Evolutionary conservation across 495 filamentous ascomycete species (phyloP), one percentile per base, ranked within the genome.

Genomic region (Penicillium lagena): DNA sequence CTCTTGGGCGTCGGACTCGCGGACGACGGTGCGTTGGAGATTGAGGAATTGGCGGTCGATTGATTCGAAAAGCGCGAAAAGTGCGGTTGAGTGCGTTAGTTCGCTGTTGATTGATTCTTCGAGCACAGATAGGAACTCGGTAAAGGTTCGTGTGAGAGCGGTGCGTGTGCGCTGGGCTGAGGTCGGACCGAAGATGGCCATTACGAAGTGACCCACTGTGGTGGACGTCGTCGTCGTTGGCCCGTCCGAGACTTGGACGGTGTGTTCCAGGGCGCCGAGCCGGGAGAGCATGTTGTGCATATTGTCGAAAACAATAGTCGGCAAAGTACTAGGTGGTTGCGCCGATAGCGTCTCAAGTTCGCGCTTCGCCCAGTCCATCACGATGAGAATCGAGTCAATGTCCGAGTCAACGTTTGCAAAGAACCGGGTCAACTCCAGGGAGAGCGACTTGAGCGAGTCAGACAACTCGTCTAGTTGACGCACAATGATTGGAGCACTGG

Each of bases 341-440:
- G 66, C 64, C 7, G 73, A 71, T n/a, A 82, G 58, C 0, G 65
- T 68, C 40, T 71, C 67, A 9, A 96, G 77, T 64, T 96, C 88
- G 39, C 87, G 82, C 55, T 84, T 82, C 29, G 88, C 86, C 90
- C 90, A 96, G 61, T 94, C 88, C 89, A 96, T 96, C 11, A 90
- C 87, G 35, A 91, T 83, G 27, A 96, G 72, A 45, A 96, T 93
- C 42, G 83, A 82, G 59, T 95, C 90, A 49, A 96, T 85, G 53
- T 96, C 90, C 10, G 88, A 87, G 59, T 96, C 87, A 11, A 96
- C 88, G 46, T 88, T 87, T 30, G 89, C 84, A 55, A 95, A 95
- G 66, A 96, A 96, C 50, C 80, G 80, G 7, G 86, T 91, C 15
- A 95, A 68, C 54, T 94, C 89, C 9, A 88, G 72, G 2, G 86